phyloP scores from a whole-genome alignment of 164 flowering plant genomes.

The Aristolochia fimbriata region DNA sequence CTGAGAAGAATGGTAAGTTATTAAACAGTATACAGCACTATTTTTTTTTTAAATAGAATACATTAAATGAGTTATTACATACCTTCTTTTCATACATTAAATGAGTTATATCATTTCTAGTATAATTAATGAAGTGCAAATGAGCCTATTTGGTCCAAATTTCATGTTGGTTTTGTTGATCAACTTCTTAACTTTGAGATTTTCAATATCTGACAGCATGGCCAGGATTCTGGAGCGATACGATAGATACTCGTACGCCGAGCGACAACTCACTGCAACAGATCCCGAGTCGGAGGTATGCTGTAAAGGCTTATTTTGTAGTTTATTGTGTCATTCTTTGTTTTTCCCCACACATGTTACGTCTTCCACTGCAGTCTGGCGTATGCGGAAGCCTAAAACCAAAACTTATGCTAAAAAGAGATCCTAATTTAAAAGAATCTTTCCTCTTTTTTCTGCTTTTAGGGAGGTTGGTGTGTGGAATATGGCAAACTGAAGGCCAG shows the following conservation, averaged over 20 bases:
- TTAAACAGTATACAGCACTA: too few species aligned
- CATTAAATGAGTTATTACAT: too few species aligned
- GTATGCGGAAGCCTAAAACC: not conserved
- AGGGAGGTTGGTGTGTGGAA: conserved; percentile 47
- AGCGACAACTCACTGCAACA: conserved; percentile 26
- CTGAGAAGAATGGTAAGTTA: too few species aligned
- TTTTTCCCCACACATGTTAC: not conserved
- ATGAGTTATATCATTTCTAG: too few species aligned
- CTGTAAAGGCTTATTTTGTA: not conserved
- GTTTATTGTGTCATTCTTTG: not conserved
- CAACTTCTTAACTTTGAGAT: not conserved
- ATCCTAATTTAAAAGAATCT: not conserved
- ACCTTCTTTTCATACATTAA: too few species aligned
- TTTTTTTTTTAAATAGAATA: too few species aligned
- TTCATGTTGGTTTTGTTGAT: too few species aligned
- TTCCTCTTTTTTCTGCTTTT: not conserved
- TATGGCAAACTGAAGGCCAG: conserved; percentile 43
- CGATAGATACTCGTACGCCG: conserved; percentile 48
- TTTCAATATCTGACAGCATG: conserved; percentile 33
- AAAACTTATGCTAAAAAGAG: not conserved
- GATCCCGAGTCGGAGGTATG: conserved; percentile 35
- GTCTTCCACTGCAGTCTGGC: too few species aligned
- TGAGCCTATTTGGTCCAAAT: too few species aligned
- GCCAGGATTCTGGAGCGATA: conserved; percentile 56
- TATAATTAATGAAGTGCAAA: too few species aligned